Evolutionary conservation across 148 eudicot species (phyloP).

Genomic region (Suaeda aralocaspica): DNA sequence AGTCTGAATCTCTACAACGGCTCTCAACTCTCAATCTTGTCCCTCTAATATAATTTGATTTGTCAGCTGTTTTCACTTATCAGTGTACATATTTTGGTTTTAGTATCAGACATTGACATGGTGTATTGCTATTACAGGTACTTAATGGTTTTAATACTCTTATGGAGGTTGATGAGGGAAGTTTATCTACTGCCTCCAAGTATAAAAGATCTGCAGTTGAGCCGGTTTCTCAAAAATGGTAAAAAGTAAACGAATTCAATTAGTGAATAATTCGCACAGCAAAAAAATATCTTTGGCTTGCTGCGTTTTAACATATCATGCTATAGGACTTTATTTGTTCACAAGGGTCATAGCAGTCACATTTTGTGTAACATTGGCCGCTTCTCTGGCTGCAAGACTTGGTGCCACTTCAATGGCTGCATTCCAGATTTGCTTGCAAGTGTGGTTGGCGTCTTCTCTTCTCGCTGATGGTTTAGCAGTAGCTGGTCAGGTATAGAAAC

Average conservation of each 20-base stretch:
- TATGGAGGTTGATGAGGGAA: conserved; percentile 59
- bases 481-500: conserved; percentile 91
- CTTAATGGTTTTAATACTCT: conserved; percentile 62
- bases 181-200: conserved; percentile 77
- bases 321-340: conserved; percentile 59
- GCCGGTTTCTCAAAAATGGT: conserved; percentile 86
- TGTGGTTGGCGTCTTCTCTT: conserved; percentile 94
- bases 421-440: conserved; percentile 90
- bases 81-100: no score
- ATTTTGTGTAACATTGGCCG: conserved; percentile 83
- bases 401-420: conserved; percentile 93
- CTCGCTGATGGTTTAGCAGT: conserved; percentile 97
- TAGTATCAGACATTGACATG: no score
- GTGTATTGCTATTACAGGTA: conserved; percentile 48
- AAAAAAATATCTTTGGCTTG: no score
- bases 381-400: conserved; percentile 86
- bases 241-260: no score
- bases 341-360: conserved; percentile 85
- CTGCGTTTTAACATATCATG: not conserved
- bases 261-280: not conserved
- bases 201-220: conserved; percentile 53
- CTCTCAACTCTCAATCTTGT: no score
- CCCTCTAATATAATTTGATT: no score
- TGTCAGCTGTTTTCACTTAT: not conserved
- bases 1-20: no score